Conservation (phyloP, 805 yeast genomes). For the Saccharomycopsis sp. region DNA sequence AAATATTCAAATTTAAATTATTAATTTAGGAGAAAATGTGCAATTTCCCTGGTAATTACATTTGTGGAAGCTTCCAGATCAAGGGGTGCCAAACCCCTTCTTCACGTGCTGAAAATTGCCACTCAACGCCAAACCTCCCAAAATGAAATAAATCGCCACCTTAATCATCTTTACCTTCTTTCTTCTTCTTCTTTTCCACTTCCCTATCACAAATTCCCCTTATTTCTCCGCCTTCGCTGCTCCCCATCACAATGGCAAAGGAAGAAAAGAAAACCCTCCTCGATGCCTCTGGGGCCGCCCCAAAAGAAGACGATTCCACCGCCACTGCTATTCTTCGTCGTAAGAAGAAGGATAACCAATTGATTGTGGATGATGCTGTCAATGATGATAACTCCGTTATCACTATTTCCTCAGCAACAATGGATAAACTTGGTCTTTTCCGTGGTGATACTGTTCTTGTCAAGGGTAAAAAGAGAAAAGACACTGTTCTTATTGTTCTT, state of each 20-base stretch:
- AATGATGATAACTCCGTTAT: conserved; percentile 96
- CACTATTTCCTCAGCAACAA: conserved; percentile 88
- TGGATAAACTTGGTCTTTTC: conserved; percentile 90
- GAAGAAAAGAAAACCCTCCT: conserved; percentile 35
- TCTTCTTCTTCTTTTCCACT: neutral
- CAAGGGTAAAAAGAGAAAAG: conserved; percentile 96
- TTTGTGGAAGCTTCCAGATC: too few relatives aligned
- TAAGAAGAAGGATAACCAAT: conserved; percentile 95
- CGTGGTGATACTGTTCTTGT: conserved; percentile 97
- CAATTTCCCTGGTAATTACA: too few relatives aligned
- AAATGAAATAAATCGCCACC: neutral
- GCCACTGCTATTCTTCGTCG: conserved; percentile 97
- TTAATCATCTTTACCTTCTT: neutral
- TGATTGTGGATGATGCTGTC: conserved; percentile 93
- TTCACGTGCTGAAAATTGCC: conserved; percentile 7
- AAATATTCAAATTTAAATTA: too few relatives aligned
- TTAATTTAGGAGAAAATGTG: too few relatives aligned
- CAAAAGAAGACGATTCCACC: conserved; percentile 48
- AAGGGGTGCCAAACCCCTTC: too few relatives aligned
- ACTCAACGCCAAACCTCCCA: neutral
- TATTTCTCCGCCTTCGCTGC: neutral
- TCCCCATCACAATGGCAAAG: conserved; percentile 9
- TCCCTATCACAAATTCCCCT: neutral
- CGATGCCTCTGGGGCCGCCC: conserved; percentile 55
- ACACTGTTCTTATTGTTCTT: conserved; percentile 89